These are phyloP conservation scores for Pezizomycotina sp. DNA, from an alignment of 2,329 filamentous ascomycete genomes.

Conservation along the genomic window DNA sequence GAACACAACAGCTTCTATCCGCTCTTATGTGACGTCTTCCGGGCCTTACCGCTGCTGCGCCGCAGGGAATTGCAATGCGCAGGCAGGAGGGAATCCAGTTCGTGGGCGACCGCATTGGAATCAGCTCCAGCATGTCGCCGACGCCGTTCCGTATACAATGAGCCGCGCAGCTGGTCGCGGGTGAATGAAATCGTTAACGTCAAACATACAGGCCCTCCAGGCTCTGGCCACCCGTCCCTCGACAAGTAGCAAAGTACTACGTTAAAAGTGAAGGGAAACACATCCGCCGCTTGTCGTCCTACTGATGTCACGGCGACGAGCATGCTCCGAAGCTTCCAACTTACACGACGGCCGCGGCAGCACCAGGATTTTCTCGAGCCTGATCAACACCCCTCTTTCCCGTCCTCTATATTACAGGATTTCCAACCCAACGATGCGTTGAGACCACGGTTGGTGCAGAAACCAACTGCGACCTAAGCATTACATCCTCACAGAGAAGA, in stretches of 20 bases:
- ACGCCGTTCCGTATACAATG: too few relatives aligned
- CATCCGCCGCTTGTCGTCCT: conserved; percentile 87
- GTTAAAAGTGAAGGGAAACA: conserved; percentile 94
- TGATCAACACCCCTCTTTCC: conserved; percentile 46
- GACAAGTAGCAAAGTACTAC: conserved; percentile 96
- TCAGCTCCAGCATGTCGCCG: too few relatives aligned
- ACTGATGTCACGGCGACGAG: conserved; percentile 86
- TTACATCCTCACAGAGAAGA: conserved; percentile 80
- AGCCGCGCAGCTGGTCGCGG: too few relatives aligned
- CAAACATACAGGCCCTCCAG: conserved; percentile 81
- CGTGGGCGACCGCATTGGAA: too few relatives aligned
- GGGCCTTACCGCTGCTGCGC: too few relatives aligned
- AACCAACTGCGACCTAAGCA: conserved; percentile 33
- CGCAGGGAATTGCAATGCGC: too few relatives aligned
- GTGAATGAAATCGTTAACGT: conserved; percentile 80
- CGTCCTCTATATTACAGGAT: conserved; percentile 52
- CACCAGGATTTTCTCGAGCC: conserved; percentile 15
- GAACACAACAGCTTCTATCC: too few relatives aligned
- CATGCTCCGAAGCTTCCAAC: conserved; percentile 46
- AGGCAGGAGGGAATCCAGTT: too few relatives aligned
- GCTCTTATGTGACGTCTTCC: too few relatives aligned
- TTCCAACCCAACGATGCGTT: conserved; percentile 65
- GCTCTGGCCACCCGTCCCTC: conserved; percentile 82
- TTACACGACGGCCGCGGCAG: conserved; percentile 25
- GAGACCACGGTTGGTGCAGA: conserved; percentile 6